Percentiles rank a stretch among this genome's conserved stretches.
phyloP scores from a whole-genome alignment of 331 rosid genomes.

The Telfairia occidentalis region DNA sequence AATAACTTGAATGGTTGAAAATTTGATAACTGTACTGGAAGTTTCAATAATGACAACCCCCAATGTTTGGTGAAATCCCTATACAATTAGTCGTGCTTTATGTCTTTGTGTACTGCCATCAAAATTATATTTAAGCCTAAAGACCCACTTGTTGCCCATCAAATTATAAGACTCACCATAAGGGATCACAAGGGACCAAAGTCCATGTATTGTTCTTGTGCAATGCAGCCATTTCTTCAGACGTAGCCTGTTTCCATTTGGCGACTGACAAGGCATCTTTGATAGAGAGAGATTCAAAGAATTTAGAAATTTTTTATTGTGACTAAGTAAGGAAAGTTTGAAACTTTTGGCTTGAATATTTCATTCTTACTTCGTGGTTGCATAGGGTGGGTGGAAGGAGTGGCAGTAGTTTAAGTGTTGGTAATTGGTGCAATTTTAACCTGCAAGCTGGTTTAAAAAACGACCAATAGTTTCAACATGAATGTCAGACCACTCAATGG shows the following conservation, averaged over 20 bases:
- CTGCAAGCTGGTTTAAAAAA: too few relatives aligned
- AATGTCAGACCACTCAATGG: too few relatives aligned
- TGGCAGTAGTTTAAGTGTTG: too few relatives aligned
- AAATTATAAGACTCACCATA: background rate
- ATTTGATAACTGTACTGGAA: too few relatives aligned
- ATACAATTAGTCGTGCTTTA: too few relatives aligned
- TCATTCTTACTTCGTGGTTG: background rate
- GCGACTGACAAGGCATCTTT: background rate
- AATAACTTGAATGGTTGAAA: too few relatives aligned
- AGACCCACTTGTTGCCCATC: too few relatives aligned
- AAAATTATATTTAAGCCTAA: too few relatives aligned
- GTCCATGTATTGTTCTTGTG: background rate
- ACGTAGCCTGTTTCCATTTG: background rate
- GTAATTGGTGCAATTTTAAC: too few relatives aligned
- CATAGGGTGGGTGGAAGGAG: background rate
- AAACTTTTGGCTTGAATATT: background rate
- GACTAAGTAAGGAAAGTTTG: background rate
- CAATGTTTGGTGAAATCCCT: too few relatives aligned
- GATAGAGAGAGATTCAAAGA: background rate
- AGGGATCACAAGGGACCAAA: background rate
- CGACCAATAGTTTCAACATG: background rate
- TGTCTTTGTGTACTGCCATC: too few relatives aligned
- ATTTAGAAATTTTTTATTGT: background rate
- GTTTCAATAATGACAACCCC: too few relatives aligned
- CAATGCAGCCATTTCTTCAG: background rate